A percentile compares a stretch with the other conserved stretches of the same genome.
These are phyloP conservation scores for Mortierella sp. DNA, from an alignment of 371 early-diverging fungal genomes.

Conservation along the genomic window DNA sequence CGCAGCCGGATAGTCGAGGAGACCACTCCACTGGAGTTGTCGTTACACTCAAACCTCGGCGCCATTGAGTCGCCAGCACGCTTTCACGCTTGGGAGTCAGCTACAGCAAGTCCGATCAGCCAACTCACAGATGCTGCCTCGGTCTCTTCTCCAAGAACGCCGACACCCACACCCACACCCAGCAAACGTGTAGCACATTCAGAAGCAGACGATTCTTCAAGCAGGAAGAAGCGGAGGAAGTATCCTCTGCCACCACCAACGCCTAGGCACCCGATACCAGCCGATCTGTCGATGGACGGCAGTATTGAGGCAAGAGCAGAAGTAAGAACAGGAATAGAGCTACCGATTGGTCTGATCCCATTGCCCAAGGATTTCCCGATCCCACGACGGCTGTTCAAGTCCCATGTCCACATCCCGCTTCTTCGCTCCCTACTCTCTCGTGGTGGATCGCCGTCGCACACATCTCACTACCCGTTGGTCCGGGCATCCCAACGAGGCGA, in stretches of 20 bases:
- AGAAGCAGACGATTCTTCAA: neutral
- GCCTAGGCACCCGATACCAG: neutral
- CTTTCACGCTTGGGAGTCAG: neutral
- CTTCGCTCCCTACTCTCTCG: conserved; percentile 29
- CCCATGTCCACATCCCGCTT: conserved; percentile 14
- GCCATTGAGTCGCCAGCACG: neutral
- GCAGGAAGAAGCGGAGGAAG: conserved; percentile 37
- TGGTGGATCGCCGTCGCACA: conserved; percentile 44
- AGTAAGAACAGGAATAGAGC: neutral
- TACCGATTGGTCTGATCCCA: conserved; percentile 18
- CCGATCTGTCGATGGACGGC: neutral
- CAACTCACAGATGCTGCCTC: neutral
- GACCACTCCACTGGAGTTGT: neutral
- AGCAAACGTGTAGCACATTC: neutral
- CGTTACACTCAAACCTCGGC: neutral
- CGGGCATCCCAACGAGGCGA: conserved; percentile 51
- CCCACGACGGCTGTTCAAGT: conserved; percentile 52
- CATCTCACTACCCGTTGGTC: conserved; percentile 39
- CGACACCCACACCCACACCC: neutral
- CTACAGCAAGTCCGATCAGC: neutral
- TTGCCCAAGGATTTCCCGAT: conserved; percentile 43
- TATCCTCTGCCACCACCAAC: conserved; percentile 21
- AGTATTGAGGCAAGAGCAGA: neutral
- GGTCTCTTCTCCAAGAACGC: neutral
- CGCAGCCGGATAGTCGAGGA: neutral